Conservation (phyloP, 768 basidiomycete species). For the Chalciporus chontae region DNA sequence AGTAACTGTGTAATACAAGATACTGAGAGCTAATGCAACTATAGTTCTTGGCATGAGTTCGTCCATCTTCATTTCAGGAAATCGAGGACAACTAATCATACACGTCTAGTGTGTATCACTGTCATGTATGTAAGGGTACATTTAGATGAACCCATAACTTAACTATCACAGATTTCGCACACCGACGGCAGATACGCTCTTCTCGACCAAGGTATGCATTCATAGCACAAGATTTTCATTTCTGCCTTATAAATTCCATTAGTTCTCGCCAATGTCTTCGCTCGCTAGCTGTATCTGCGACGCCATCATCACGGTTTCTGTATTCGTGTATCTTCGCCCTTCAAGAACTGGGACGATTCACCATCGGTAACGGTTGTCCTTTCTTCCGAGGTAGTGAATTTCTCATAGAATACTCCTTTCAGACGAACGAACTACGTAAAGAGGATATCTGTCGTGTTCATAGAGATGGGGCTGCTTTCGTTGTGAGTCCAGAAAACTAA, state of each 20-base stretch:
- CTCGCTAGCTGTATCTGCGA: conserved; percentile 5
- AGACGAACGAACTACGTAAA: background rate
- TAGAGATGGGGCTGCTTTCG: conserved; percentile 8
- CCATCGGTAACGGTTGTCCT: background rate
- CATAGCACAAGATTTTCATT: too few relatives aligned
- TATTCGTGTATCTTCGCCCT: conserved; percentile 4
- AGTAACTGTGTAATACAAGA: background rate
- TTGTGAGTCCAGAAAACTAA: background rate
- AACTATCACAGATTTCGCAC: background rate
- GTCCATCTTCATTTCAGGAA: background rate
- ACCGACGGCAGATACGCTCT: background rate
- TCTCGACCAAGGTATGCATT: background rate
- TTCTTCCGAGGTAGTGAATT: background rate
- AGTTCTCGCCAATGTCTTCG: background rate
- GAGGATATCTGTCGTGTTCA: conserved; percentile 1
- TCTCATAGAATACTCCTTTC: background rate
- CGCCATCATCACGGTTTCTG: conserved; percentile 3
- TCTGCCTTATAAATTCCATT: background rate
- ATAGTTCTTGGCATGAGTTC: conserved; percentile 4
- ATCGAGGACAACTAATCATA: background rate
- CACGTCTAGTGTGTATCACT: too few relatives aligned
- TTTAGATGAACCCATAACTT: too few relatives aligned
- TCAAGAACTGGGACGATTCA: background rate
- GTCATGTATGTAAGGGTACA: background rate
- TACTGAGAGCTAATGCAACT: background rate